phyloP scores from a whole-genome alignment of 2,329 filamentous ascomycete genomes.

The Beauveria sp. region DNA sequence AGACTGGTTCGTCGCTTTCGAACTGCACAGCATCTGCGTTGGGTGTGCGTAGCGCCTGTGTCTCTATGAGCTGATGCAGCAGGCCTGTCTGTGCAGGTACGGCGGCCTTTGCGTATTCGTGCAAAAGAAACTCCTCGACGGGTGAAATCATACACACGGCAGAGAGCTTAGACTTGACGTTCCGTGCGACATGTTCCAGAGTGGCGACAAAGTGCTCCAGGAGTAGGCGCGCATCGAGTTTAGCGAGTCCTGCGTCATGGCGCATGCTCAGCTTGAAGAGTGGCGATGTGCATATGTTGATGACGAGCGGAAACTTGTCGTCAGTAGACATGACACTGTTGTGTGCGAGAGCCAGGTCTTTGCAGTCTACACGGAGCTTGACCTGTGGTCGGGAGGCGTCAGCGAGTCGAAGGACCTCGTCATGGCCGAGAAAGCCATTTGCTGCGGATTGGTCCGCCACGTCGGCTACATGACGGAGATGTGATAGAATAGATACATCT shows the following conservation, averaged over 20 bases:
- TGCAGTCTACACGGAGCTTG: not conserved
- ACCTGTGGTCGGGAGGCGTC: not conserved
- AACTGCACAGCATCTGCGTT: not conserved
- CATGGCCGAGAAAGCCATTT: not conserved
- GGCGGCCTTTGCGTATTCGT: not conserved
- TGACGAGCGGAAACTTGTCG: not conserved
- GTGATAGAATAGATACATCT: not conserved
- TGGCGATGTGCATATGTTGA: not conserved
- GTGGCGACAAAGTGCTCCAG: not conserved
- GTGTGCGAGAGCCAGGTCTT: not conserved
- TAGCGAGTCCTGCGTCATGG: not conserved
- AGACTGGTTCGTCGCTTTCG: not conserved
- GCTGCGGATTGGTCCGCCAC: not conserved
- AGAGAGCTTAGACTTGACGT: not conserved
- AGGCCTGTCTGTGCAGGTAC: not conserved
- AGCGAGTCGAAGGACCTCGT: not conserved
- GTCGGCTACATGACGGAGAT: not conserved
- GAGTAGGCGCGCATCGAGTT: not conserved
- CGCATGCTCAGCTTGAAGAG: not conserved
- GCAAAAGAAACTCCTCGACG: not conserved
- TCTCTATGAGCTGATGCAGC: not conserved
- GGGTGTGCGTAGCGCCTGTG: not conserved
- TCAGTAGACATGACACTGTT: not conserved
- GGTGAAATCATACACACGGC: not conserved
- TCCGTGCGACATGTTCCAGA: not conserved